These are phyloP conservation scores for Prunus dulcis DNA, from an alignment of 306 rosid species.

Conservation along the genomic window DNA sequence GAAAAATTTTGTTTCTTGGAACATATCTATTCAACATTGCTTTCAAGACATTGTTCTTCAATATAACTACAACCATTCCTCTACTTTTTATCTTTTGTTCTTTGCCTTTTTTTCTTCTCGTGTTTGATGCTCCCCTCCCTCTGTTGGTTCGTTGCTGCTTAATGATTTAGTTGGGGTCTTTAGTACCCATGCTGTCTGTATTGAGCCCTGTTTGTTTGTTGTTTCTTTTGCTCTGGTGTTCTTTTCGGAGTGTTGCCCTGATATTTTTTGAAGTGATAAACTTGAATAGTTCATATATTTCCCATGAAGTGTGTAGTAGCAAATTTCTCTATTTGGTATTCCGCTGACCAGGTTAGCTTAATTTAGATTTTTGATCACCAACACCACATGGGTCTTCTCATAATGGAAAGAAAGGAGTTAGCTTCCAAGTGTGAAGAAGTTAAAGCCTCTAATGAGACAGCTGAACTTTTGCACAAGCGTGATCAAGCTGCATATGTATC, in stretches of 20 bases:
- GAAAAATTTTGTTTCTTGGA: neutral
- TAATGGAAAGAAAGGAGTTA: constrained; percentile 78
- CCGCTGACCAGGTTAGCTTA: constrained; percentile 21
- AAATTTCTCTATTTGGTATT: neutral
- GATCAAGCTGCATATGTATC: constrained; percentile 58
- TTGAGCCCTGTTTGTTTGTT: neutral
- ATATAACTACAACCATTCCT: neutral
- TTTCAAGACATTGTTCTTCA: neutral
- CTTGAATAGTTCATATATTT: neutral
- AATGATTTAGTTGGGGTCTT: neutral
- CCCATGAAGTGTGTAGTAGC: neutral
- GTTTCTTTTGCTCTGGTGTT: neutral
- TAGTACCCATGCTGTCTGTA: neutral
- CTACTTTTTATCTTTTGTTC: neutral
- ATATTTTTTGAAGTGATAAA: neutral
- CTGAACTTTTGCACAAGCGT: constrained; percentile 55
- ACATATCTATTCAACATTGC: neutral
- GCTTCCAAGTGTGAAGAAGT: constrained; percentile 57
- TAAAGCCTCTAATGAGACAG: constrained; percentile 58
- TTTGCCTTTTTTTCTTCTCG: neutral
- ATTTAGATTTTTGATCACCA: constrained; percentile 78
- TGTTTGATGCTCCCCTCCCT: neutral
- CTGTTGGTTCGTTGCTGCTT: neutral
- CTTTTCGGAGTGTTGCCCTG: neutral
- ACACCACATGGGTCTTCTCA: constrained; percentile 95